Base-by-base conservation (phyloP, 1,284 basidiomycete species). In the Leucoagaricus sp. region DNA sequence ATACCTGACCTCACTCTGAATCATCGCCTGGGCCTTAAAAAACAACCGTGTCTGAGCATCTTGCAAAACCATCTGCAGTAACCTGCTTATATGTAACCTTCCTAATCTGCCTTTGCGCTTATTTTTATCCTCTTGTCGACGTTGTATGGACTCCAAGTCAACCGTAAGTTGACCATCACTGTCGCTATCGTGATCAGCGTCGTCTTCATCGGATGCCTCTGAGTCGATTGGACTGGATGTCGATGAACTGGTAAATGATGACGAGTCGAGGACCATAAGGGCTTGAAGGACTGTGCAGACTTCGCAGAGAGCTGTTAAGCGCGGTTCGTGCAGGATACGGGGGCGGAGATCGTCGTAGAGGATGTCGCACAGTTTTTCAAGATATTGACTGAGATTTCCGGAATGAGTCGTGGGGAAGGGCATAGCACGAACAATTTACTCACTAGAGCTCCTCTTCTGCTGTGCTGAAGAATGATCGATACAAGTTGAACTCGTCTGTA, bases 261-360 rank as follows among this genome's bases (percentile, higher is more conserved):
- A 76, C 19, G 87, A 75, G 65, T 96, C 93, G 33, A 94, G 84
- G 1, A 96, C 91, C 92, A 97, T 96, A 41, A 97, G 78, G 0
- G 94, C 94, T 70, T 95, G 92, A 1, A 97, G 78, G 19, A 97
- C 93, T 0, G 93, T 96, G 76, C 94, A 97, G 28, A 97, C 91
- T 71, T 95, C 91, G 66, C 94, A 95, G 1, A 98, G 84, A 0
- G 87, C 86, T 1, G 88, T 88, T 46, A 98, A 83, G 4, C 88
- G 85, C 0, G 88, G 87, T 68, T 97, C 95, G 65, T 97, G 94
- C 1, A 97, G 81, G 62, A 97, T 96, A 5, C 94, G 86, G 4
- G 95, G 95, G 1, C 95, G 88, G 2, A 97, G 83, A 63, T 95
- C 91, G 70, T 97, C 95, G 67, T 95, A 96, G 23, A 97, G 83